Evolutionary conservation across 169 alveolate species (phyloP).

Genomic region (Plasmodium inui): DNA sequence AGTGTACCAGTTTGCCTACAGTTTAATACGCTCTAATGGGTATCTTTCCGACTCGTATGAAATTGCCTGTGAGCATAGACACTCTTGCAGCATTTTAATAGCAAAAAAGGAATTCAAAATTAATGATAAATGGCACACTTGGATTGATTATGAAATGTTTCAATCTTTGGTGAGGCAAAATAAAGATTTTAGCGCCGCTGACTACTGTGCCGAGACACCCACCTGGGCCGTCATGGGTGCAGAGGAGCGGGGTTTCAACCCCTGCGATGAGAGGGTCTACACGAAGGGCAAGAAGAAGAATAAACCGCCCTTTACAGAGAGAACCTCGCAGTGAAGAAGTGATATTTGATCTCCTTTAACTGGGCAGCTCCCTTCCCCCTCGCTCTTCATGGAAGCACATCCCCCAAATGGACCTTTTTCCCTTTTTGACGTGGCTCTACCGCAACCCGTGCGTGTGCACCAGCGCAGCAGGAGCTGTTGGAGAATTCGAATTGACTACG

Average conservation of each 20-base stretch:
- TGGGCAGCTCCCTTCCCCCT: not conserved
- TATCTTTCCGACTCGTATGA: slow-evolving; percentile 80
- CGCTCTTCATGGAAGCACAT: not conserved
- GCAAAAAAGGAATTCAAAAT: slow-evolving; percentile 83
- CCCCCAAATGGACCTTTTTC: not conserved
- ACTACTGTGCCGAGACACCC: slow-evolving; percentile 89
- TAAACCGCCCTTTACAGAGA: not conserved
- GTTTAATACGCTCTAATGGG: slow-evolving; percentile 70
- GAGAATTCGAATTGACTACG: not conserved
- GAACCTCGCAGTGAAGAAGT: not conserved
- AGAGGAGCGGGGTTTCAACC: slow-evolving; percentile 89
- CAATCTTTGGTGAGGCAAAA: slow-evolving; percentile 83
- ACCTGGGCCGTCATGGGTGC: slow-evolving; percentile 91
- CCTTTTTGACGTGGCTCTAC: not conserved
- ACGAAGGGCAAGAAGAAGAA: slow-evolving; percentile 69
- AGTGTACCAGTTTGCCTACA: slow-evolving; percentile 75
- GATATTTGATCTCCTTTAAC: not conserved
- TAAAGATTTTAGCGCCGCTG: slow-evolving; percentile 81
- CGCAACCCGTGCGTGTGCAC: not conserved
- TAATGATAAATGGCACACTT: slow-evolving; percentile 91
- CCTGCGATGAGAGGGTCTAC: slow-evolving; percentile 83
- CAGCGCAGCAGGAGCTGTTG: not conserved
- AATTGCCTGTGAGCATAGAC: slow-evolving; percentile 91
- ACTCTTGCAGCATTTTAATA: slow-evolving; percentile 87
- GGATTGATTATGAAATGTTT: slow-evolving; percentile 90